These are phyloP conservation scores for Helotiales sp. DNA, from an alignment of 2,329 filamentous ascomycete species.

Conservation along the genomic window DNA sequence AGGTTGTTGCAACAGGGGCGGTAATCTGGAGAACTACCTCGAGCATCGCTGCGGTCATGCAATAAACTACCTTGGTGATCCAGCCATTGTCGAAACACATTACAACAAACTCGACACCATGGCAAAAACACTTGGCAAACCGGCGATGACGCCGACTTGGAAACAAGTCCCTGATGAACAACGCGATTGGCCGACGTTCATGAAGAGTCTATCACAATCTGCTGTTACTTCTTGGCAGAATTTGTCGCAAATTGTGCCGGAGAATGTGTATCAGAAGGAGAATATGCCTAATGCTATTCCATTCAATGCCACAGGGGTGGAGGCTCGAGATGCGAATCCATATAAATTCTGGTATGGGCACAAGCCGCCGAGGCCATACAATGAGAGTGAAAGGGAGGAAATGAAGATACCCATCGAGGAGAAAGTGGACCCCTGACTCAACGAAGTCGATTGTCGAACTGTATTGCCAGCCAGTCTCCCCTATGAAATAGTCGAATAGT, in stretches of 20 bases:
- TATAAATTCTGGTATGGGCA: not conserved
- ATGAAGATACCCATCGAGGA: not conserved
- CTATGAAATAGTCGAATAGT: too few species aligned
- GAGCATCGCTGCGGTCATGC: conserved; percentile 9
- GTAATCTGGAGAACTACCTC: not conserved
- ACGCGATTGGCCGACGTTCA: not conserved
- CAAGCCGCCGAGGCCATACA: not conserved
- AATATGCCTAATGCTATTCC: not conserved
- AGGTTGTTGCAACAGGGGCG: conserved; percentile 11
- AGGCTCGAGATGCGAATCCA: not conserved
- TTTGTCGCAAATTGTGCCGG: not conserved
- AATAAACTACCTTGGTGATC: conserved; percentile 3
- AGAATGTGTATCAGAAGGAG: not conserved
- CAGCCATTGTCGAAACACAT: not conserved
- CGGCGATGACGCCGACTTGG: not conserved
- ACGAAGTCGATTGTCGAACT: too few species aligned
- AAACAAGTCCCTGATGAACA: not conserved
- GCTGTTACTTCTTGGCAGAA: not conserved
- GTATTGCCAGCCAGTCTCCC: too few species aligned
- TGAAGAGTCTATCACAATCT: not conserved
- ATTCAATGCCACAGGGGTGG: not conserved
- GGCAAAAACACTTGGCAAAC: not conserved
- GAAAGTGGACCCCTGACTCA: too few species aligned
- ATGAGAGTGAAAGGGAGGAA: not conserved
- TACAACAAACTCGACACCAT: conserved; percentile 1